Percentiles rank a stretch among this genome's conserved stretches.
These are phyloP conservation scores for Elsinoe fawcettii DNA, from an alignment of 2,329 filamentous ascomycete genomes.

Conservation along the genomic window DNA sequence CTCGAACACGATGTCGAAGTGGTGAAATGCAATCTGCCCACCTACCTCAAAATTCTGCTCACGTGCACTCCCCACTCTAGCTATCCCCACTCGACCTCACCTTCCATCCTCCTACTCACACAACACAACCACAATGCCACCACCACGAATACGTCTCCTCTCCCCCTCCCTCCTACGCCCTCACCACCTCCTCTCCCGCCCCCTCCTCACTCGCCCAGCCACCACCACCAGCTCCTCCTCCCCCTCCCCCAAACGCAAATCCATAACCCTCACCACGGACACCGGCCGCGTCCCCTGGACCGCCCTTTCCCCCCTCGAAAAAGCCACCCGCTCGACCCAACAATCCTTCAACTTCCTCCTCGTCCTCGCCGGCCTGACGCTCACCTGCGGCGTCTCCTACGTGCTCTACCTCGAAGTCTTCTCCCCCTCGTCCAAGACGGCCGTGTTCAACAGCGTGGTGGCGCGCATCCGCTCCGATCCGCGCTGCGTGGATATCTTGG, in stretches of 20 bases:
- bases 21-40: neutral
- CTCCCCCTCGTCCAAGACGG: slow-evolving; percentile 68
- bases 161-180: neutral
- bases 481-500: slow-evolving; percentile 65
- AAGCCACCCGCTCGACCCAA: slow-evolving; percentile 76
- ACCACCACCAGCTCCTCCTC: slow-evolving; percentile 25
- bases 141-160: slow-evolving; percentile 9
- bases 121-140: neutral
- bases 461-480: slow-evolving; percentile 67
- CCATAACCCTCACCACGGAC: slow-evolving; percentile 78
- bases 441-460: slow-evolving; percentile 81
- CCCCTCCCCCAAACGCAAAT: slow-evolving; percentile 40
- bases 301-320: slow-evolving; percentile 67
- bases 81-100: neutral
- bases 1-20: no score
- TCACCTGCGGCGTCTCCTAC: slow-evolving; percentile 72
- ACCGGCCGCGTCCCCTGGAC: slow-evolving; percentile 75
- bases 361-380: slow-evolving; percentile 62
- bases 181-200: neutral
- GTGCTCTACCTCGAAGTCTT: slow-evolving; percentile 78
- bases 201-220: neutral
- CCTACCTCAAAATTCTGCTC: neutral
- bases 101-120: neutral
- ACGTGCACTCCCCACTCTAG: neutral
- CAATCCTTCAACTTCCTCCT: slow-evolving; percentile 83